phyloP scores from a whole-genome alignment of 2,329 filamentous ascomycete species.

The Graphilbum sp. region DNA sequence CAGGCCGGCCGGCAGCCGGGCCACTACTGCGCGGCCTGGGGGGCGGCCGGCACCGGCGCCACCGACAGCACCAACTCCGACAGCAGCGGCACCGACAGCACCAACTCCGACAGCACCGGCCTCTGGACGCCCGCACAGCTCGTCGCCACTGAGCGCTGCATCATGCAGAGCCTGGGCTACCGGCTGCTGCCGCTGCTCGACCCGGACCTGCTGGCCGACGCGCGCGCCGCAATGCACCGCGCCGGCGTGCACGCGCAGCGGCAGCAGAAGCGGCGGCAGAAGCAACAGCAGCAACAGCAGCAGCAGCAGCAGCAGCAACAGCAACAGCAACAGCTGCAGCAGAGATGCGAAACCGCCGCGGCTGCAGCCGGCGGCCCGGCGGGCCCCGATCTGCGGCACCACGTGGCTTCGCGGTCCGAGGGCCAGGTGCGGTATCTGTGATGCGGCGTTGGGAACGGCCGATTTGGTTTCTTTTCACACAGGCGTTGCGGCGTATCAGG shows the following conservation, averaged over 20 bases:
- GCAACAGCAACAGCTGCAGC: background rate
- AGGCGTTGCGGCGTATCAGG: too few species aligned
- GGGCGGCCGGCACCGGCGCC: constrained; percentile 9
- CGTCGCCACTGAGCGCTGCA: constrained; percentile 45
- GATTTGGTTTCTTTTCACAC: too few species aligned
- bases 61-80: too few species aligned
- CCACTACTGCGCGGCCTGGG: constrained; percentile 37
- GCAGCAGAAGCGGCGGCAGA: constrained; percentile 1
- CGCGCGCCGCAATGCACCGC: constrained; percentile 47
- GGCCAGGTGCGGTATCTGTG: background rate
- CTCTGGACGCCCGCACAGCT: constrained; percentile 46
- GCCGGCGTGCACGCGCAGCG: constrained; percentile 21
- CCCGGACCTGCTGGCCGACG: constrained; percentile 37
- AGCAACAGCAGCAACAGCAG: constrained; percentile 1
- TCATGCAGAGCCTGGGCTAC: constrained; percentile 48
- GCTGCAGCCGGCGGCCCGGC: too few species aligned
- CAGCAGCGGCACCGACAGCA: too few species aligned
- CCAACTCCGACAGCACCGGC: background rate
- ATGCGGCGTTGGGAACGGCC: too few species aligned
- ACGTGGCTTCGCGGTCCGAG: constrained; percentile 1
- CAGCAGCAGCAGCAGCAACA: constrained; percentile 7
- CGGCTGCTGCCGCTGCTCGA: constrained; percentile 45
- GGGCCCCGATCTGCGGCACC: too few species aligned
- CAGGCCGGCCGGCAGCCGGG: constrained; percentile 39
- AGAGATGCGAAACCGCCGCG: too few species aligned